phyloP scores from a whole-genome alignment of 1,284 basidiomycete species.

The Ustilago sp. region DNA sequence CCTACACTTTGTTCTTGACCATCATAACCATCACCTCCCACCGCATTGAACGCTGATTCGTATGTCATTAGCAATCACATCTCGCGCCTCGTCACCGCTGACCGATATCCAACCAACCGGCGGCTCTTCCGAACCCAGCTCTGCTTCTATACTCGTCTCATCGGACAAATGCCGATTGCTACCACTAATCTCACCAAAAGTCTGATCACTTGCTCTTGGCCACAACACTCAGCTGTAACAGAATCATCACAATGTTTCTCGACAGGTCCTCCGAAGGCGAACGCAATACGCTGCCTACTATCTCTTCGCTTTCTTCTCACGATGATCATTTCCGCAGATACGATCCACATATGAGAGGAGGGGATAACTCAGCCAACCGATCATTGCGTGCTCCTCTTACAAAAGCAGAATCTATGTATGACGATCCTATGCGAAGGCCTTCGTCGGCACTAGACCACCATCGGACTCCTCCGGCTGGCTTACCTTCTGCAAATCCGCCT shows the following conservation, averaged over 20 bases:
- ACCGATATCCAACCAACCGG: neutral
- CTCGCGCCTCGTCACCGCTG: neutral
- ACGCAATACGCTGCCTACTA: constrained; percentile 37
- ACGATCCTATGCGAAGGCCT: constrained; percentile 22
- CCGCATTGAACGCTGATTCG: no score
- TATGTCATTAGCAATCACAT: no score
- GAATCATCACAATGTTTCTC: constrained; percentile 22
- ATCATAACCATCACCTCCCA: no score
- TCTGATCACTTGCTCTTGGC: no score
- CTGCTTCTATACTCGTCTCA: neutral
- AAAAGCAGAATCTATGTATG: constrained; percentile 5
- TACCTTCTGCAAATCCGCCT: constrained; percentile 8
- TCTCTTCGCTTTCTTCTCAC: constrained; percentile 27
- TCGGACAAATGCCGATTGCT: neutral
- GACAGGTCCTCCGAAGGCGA: constrained; percentile 23
- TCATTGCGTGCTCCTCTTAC: constrained; percentile 3
- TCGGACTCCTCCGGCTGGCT: constrained; percentile 16
- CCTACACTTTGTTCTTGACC: no score
- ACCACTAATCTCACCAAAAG: neutral
- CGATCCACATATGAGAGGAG: constrained; percentile 13
- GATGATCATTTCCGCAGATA: neutral
- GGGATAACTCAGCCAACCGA: neutral
- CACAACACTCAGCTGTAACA: neutral
- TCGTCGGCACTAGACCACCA: constrained; percentile 22
- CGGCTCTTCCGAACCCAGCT: neutral